These are phyloP conservation scores for Thielaviopsis ethacetica DNA, from an alignment of 2,329 filamentous ascomycete species.

Conservation along the genomic window DNA sequence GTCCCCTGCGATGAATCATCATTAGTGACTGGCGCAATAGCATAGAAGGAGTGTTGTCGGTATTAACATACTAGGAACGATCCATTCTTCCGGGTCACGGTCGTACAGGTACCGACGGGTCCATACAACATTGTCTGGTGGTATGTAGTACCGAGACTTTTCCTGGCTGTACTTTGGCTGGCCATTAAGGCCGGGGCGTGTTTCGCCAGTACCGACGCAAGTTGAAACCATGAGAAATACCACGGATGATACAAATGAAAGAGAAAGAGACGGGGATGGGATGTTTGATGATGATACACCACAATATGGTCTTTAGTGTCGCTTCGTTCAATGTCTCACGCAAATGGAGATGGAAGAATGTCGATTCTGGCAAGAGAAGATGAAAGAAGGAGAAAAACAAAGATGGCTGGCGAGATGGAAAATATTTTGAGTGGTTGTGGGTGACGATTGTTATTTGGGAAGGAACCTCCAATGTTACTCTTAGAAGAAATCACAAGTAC, in stretches of 20 bases:
- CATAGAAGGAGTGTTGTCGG: not conserved
- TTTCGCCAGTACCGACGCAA: slow-evolving; percentile 3
- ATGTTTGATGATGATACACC: not conserved
- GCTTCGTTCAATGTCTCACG: not conserved
- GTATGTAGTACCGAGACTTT: not conserved
- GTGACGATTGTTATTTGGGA: too few relatives aligned
- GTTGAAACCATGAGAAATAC: not conserved
- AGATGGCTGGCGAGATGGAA: not conserved
- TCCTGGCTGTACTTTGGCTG: not conserved
- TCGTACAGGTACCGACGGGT: not conserved
- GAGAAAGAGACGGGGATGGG: not conserved
- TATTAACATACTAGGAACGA: slow-evolving; percentile 1
- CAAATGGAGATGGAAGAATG: not conserved
- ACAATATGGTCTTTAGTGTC: not conserved
- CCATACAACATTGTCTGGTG: not conserved
- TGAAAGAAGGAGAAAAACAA: not conserved
- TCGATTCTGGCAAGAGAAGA: not conserved
- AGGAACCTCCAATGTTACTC: too few relatives aligned
- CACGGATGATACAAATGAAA: not conserved
- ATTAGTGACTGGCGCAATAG: not conserved
- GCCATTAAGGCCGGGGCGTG: slow-evolving; percentile 1
- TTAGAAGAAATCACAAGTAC: too few relatives aligned
- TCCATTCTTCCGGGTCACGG: not conserved
- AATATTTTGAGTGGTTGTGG: too few relatives aligned
- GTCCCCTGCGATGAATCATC: not conserved